Evolutionary conservation across 2,329 filamentous ascomycete genomes (phyloP).

Genomic region (Pleoardoris graminearum): DNA sequence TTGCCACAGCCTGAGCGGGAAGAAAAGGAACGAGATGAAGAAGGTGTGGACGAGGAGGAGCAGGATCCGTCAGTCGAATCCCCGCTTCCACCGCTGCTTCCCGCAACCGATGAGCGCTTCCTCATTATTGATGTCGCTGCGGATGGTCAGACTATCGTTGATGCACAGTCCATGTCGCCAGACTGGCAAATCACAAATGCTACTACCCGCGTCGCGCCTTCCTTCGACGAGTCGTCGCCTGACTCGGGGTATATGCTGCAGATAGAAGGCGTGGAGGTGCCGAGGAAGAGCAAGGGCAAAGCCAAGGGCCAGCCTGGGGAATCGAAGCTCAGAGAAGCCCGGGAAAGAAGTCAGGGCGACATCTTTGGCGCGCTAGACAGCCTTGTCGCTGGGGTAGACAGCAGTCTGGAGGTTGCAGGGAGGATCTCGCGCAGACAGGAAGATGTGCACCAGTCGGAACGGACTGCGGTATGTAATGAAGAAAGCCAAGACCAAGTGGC

Average conservation of each 20-base stretch:
- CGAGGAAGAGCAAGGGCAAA: slow-evolving; percentile 37
- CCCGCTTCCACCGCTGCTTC: slow-evolving; percentile 52
- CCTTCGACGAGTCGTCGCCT: slow-evolving; percentile 57
- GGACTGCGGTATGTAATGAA: slow-evolving; percentile 14
- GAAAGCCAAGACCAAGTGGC: slow-evolving; percentile 3
- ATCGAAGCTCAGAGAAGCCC: slow-evolving; percentile 33
- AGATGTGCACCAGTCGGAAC: slow-evolving; percentile 16
- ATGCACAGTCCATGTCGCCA: slow-evolving; percentile 71
- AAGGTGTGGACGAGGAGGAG: slow-evolving; percentile 28
- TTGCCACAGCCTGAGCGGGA: slow-evolving; percentile 33
- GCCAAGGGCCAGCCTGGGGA: slow-evolving; percentile 33
- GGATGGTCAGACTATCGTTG: slow-evolving; percentile 59
- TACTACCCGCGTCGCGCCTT: slow-evolving; percentile 62
- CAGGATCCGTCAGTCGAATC: slow-evolving; percentile 37
- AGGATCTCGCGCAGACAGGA: slow-evolving; percentile 35
- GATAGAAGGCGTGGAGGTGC: slow-evolving; percentile 59
- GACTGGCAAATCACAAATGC: slow-evolving; percentile 70
- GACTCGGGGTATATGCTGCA: slow-evolving; percentile 61
- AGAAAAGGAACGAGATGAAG: slow-evolving; percentile 18
- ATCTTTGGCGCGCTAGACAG: slow-evolving; percentile 42
- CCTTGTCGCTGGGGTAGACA: slow-evolving; percentile 43
- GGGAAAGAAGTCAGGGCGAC: slow-evolving; percentile 38
- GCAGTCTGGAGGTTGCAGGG: slow-evolving; percentile 38
- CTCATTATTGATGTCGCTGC: slow-evolving; percentile 58
- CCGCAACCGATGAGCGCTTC: slow-evolving; percentile 58